phyloP scores from a whole-genome alignment of 1,284 basidiomycete species.

The Irpex sp. region DNA sequence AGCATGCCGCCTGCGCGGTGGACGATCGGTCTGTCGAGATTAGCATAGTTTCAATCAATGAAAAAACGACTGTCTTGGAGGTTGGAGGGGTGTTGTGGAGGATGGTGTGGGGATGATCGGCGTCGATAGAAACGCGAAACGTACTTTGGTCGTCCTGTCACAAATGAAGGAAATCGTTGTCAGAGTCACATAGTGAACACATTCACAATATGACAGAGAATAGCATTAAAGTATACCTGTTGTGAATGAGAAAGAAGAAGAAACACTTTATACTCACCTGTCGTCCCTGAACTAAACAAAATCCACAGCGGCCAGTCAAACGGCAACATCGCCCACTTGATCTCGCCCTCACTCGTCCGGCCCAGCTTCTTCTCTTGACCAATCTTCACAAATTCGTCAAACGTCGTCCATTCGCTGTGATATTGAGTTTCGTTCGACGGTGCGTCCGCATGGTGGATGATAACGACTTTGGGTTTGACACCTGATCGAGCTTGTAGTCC shows the following conservation, averaged over 20 bases:
- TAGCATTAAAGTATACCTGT: too few species aligned
- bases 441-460: constrained; percentile 46
- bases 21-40: constrained; percentile 62
- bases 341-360: constrained; percentile 46
- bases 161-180: background rate
- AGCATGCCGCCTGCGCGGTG: constrained; percentile 89
- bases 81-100: background rate
- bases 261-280: constrained; percentile 41
- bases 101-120: background rate
- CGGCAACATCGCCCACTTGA: constrained; percentile 54
- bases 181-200: background rate
- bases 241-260: too few species aligned
- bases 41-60: background rate
- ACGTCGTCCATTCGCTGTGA: constrained; percentile 46
- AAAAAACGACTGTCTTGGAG: background rate
- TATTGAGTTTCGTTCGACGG: constrained; percentile 32
- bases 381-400: constrained; percentile 53
- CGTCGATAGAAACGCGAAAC: constrained; percentile 15
- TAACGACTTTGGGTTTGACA: constrained; percentile 49
- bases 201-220: too few species aligned
- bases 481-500: constrained; percentile 39
- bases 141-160: constrained; percentile 52
- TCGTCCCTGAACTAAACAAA: constrained; percentile 84
- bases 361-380: constrained; percentile 45
- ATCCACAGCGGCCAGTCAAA: constrained; percentile 90